Evolutionary conservation across 768 basidiomycete genomes (phyloP).

Genomic region (Polyporus arcularius): DNA sequence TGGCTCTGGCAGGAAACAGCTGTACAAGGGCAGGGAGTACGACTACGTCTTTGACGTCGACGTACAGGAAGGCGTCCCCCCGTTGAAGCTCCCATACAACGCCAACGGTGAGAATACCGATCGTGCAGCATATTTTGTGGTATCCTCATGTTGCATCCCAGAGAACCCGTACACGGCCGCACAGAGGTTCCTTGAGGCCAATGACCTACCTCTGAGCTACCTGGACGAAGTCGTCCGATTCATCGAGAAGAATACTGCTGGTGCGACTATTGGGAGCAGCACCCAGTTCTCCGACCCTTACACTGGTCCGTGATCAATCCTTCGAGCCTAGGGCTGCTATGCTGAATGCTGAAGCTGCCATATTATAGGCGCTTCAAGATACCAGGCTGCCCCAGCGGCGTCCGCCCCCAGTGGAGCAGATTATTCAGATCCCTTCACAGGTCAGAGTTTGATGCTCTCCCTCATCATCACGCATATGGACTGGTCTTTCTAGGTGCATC

Average conservation of each 20-base stretch:
- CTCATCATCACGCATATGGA: slow-evolving; percentile 13
- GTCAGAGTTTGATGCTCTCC: slow-evolving; percentile 19
- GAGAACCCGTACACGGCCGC: slow-evolving; percentile 93
- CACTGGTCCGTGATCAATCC: slow-evolving; percentile 57
- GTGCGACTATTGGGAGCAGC: slow-evolving; percentile 67
- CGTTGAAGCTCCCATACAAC: slow-evolving; percentile 94
- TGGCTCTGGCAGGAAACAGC: slow-evolving; percentile 84
- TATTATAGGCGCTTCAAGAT: slow-evolving; percentile 34
- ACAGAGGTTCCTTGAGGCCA: slow-evolving; percentile 79
- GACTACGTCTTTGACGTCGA: slow-evolving; percentile 99
- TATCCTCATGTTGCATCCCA: slow-evolving; percentile 32
- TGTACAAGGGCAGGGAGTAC: slow-evolving; percentile 93
- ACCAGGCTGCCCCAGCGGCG: slow-evolving; percentile 28
- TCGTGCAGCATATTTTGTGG: not conserved
- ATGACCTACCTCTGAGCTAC: slow-evolving; percentile 83
- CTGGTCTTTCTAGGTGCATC: slow-evolving; percentile 29
- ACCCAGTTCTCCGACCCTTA: slow-evolving; percentile 81
- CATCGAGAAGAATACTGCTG: slow-evolving; percentile 89
- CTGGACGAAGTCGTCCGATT: slow-evolving; percentile 90
- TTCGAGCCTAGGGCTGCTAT: not conserved
- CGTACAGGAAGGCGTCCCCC: slow-evolving; percentile 88
- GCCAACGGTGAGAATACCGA: slow-evolving; percentile 58
- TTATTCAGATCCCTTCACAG: slow-evolving; percentile 32
- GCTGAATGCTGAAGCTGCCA: not conserved
- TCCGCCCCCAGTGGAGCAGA: slow-evolving; percentile 17